Percentiles rank a stretch among this genome's conserved stretches.
These are phyloP conservation scores for Elsinoe australis DNA, from an alignment of 2,329 filamentous ascomycete genomes.

Conservation along the genomic window DNA sequence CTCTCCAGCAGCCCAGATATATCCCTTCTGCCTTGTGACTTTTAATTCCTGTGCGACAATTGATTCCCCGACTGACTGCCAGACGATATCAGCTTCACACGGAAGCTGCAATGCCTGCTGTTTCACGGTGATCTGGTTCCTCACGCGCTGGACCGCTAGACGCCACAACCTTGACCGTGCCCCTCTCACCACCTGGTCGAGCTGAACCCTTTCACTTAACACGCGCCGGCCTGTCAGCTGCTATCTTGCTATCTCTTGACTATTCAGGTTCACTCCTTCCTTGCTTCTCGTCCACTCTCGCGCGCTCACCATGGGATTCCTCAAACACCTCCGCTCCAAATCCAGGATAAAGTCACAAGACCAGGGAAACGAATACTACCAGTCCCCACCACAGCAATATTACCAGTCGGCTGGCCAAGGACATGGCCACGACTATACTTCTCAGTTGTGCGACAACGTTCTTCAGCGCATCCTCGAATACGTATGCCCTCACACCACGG, in stretches of 20 bases:
- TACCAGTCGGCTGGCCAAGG: conserved; percentile 15
- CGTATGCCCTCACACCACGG: conserved; percentile 74
- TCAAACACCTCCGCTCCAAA: conserved; percentile 42
- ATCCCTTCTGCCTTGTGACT: neutral
- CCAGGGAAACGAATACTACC: conserved; percentile 8
- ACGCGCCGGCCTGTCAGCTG: neutral
- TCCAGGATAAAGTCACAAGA: conserved; percentile 33
- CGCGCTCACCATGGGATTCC: conserved; percentile 37
- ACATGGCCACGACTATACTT: conserved; percentile 37
- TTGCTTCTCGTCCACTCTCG: neutral
- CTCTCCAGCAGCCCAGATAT: neutral
- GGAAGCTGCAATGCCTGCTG: neutral
- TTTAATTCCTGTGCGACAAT: no score
- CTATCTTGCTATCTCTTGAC: neutral
- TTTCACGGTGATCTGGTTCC: neutral
- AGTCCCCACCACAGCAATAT: conserved; percentile 18
- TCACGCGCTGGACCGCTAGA: neutral
- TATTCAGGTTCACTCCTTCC: neutral
- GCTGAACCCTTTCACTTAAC: neutral
- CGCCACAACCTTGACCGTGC: conserved; percentile 9
- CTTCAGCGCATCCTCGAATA: conserved; percentile 70
- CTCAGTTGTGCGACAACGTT: conserved; percentile 56
- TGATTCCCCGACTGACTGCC: no score
- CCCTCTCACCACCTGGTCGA: neutral
- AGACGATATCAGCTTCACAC: neutral